phyloP scores from a whole-genome alignment of 345 rosid genomes.

The Dipteronia sinensis region DNA sequence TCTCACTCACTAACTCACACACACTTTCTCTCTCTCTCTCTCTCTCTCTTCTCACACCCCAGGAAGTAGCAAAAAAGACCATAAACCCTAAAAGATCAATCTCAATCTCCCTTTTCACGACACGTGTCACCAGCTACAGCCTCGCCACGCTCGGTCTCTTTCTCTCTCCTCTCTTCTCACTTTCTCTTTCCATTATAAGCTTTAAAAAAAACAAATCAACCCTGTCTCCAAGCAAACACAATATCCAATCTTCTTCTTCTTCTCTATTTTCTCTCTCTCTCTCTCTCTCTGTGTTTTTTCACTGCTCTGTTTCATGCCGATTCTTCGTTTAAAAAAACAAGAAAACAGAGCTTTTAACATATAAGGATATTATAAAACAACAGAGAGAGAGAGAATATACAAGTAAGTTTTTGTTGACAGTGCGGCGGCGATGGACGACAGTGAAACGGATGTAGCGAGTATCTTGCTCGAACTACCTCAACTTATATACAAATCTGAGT shows the following conservation, averaged over 20 bases:
- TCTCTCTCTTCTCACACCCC: neutral
- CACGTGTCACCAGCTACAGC: constrained; percentile 33
- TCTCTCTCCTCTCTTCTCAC: neutral
- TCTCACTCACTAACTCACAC: neutral
- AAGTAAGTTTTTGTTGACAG: neutral
- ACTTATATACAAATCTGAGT: constrained; percentile 10
- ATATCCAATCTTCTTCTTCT: neutral
- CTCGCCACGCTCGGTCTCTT: constrained; percentile 12
- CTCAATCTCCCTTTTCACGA: neutral
- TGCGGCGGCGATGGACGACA: neutral
- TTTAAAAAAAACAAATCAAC: neutral
- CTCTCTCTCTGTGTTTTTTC: neutral
- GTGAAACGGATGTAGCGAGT: constrained; percentile 24
- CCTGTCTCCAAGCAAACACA: constrained; percentile 16
- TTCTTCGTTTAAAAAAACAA: no score
- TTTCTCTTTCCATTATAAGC: constrained; percentile 14
- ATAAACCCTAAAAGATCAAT: constrained; percentile 35
- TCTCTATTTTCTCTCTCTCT: neutral
- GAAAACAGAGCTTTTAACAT: no score
- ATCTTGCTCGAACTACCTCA: constrained; percentile 29
- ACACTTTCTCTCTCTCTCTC: no score
- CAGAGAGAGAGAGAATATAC: no score
- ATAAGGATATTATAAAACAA: no score
- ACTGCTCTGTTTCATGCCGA: neutral
- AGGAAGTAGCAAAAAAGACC: neutral